Percentiles rank a stretch among this genome's conserved stretches.
Conservation (phyloP, 257 asterid species). For the Gentiana straminea region DNA sequence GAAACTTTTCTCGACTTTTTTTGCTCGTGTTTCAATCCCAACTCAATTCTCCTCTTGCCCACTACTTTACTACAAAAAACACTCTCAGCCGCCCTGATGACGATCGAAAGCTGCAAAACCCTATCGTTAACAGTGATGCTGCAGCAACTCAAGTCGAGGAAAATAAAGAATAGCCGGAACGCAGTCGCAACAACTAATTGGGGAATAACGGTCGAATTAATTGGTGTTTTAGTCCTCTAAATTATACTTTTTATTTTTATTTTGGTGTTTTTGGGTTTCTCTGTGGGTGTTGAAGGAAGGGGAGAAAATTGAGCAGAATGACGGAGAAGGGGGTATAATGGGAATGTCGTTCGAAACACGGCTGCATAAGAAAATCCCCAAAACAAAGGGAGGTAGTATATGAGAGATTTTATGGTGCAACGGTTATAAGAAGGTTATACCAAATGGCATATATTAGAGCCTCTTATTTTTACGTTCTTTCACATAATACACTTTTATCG, state of each 20-base stretch:
- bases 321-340: neutral
- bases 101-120: constrained; percentile 2
- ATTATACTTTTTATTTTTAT: no score
- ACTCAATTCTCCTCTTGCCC: neutral
- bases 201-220: neutral
- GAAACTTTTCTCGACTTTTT: constrained; percentile 2
- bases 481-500: no score
- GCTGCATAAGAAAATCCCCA: no score
- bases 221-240: no score
- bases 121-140: neutral
- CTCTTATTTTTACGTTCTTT: no score
- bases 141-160: constrained; percentile 7
- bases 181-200: constrained; percentile 7
- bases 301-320: constrained; percentile 1
- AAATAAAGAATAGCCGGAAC: constrained; percentile 3
- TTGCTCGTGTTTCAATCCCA: constrained; percentile 2
- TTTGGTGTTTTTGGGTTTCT: no score
- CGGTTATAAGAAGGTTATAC: no score
- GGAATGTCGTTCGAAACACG: neutral
- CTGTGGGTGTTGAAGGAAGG: constrained; percentile 3
- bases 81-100: neutral
- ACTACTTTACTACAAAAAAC: neutral
- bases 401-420: no score
- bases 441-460: no score
- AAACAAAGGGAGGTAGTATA: no score